Evolutionary conservation across 192 early-diverging fungal species (phyloP).

Genomic region (Backusella parvicylindrica): DNA sequence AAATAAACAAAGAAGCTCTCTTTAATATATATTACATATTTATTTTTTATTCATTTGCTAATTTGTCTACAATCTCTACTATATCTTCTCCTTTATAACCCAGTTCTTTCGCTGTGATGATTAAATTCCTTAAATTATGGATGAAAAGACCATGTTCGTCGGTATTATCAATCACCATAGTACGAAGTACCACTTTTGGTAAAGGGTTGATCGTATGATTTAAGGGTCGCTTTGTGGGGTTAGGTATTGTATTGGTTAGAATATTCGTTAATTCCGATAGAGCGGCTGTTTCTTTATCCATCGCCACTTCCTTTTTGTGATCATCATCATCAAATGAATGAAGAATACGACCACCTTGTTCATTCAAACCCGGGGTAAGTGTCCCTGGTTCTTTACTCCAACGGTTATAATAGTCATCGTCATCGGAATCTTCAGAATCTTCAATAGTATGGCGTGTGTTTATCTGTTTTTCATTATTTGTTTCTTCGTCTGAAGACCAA

Average conservation of each 20-base stretch:
- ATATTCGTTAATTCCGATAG: constrained; percentile 31
- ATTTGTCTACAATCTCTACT: constrained; percentile 18
- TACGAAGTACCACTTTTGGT: constrained; percentile 18
- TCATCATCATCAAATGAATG: neutral
- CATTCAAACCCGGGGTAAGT: constrained; percentile 22
- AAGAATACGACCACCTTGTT: neutral
- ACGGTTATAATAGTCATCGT: constrained; percentile 23
- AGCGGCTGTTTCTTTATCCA: constrained; percentile 28
- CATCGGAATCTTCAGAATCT: constrained; percentile 24
- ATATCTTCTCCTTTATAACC: constrained; percentile 27
- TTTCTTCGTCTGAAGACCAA: constrained; percentile 35
- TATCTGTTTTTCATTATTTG: neutral
- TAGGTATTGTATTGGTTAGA: constrained; percentile 24
- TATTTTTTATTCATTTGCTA: constrained; percentile 14
- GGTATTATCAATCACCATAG: neutral
- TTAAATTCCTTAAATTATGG: constrained; percentile 18
- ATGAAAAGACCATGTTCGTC: constrained; percentile 12
- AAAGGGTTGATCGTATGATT: constrained; percentile 15
- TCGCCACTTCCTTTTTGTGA: constrained; percentile 20
- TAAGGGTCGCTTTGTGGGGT: neutral
- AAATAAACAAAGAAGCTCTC: neutral
- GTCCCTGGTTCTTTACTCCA: constrained; percentile 35
- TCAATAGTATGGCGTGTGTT: neutral
- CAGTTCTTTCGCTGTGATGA: constrained; percentile 19
- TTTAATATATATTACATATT: neutral